Base-by-base conservation (phyloP, 2,329 filamentous ascomycete species). In the Claviceps citrina region DNA sequence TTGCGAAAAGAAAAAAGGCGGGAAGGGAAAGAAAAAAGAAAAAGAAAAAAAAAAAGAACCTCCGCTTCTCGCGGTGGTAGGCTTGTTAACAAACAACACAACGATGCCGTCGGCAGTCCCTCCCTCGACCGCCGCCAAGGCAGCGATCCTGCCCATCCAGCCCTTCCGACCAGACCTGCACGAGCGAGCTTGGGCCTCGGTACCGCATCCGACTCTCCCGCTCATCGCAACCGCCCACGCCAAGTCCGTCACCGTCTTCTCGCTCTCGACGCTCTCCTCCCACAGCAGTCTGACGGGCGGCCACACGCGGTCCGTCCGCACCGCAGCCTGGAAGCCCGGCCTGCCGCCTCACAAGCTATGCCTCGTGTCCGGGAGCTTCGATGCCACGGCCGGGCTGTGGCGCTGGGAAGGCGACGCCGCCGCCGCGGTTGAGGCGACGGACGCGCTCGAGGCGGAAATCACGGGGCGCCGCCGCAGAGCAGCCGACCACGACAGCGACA, bases 361-460 rank as follows among this genome's bases (percentile, higher is more conserved):
- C 33, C 72, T 96, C 13, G 87, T 89, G 5, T 94, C 87, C 0
- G 91, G 85, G 4, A 91, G 82, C 57, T 98, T 98, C 56, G 91
- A 98, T 59, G 81, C 84, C 13, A 93, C 84, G 1, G 87, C 89
- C 2, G 91, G 86, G 8, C 73, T 83, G 51, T 93, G 78, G 89
- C 78, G 73, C 47, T 77, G 72, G 62, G 73, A 75, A 49, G 68
- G 69, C 47, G 66, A 67, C 39, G 58, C 58, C 7, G 56, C 43
- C 8, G 31, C 18, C 26, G n/a, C n/a, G n/a, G n/a, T n/a, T n/a
- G n/a, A n/a, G n/a, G n/a, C n/a, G n/a, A n/a, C n/a, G n/a, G 52
- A 50, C 15, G 45, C 40, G 8, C 52, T 68, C 4, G 66, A 72
- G 44, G 58, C 64, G 12, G 67, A 71, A 42, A 59, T 68, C 38